phyloP scores from a whole-genome alignment of 1,284 basidiomycete species.

The Rhodotorula sp. region DNA sequence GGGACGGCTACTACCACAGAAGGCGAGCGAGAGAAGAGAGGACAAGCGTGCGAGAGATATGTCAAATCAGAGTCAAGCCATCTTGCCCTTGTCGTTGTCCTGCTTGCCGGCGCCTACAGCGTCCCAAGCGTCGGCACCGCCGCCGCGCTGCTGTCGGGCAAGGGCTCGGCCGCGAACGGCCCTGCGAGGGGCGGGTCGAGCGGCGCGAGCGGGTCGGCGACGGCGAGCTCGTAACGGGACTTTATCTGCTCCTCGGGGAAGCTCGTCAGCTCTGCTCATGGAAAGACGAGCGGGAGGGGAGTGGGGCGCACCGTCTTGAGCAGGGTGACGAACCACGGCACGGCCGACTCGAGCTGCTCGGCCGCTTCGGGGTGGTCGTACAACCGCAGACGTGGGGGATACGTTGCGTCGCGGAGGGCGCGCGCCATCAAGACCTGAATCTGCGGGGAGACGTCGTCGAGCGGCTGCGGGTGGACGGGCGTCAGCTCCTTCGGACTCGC shows the following conservation, averaged over 20 bases:
- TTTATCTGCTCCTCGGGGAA: constrained; percentile 4
- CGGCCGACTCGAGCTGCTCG: constrained; percentile 22
- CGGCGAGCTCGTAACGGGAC: constrained; percentile 24
- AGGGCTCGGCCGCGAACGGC: neutral
- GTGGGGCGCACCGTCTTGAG: constrained; percentile 12
- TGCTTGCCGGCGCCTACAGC: neutral
- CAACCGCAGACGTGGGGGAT: constrained; percentile 16
- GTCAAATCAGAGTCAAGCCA: neutral
- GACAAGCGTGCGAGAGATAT: neutral
- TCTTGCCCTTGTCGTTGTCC: neutral
- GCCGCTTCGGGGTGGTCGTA: constrained; percentile 22
- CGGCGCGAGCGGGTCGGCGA: constrained; percentile 11
- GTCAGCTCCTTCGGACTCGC: neutral
- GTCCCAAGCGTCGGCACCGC: neutral
- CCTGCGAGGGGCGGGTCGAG: constrained; percentile 11
- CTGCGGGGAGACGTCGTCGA: constrained; percentile 29
- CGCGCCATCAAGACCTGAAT: constrained; percentile 39
- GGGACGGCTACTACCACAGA: neutral
- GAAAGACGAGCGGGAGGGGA: neutral
- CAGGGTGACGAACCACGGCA: constrained; percentile 32
- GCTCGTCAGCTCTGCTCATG: neutral
- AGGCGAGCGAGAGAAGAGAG: neutral
- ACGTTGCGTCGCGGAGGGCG: constrained; percentile 31
- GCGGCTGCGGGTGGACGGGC: neutral
- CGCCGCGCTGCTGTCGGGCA: neutral